These are phyloP conservation scores for Spiraea crenata DNA, from an alignment of 331 rosid species.

Conservation along the genomic window DNA sequence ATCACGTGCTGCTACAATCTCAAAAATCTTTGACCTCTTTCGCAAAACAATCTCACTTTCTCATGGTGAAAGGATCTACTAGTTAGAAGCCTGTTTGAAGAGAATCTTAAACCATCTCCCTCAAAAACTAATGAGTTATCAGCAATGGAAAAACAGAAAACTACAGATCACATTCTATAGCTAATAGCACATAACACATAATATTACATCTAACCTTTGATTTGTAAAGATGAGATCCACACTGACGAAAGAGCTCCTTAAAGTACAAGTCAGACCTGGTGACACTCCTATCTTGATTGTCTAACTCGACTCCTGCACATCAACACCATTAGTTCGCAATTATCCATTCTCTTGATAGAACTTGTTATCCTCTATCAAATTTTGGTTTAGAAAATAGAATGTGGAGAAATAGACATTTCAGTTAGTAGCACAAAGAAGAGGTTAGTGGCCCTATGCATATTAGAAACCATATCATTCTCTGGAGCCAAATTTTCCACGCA, in stretches of 20 bases:
- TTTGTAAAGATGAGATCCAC: constrained; percentile 72
- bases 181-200: neutral
- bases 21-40: constrained; percentile 89
- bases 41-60: constrained; percentile 34
- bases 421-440: constrained; percentile 54
- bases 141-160: too few species aligned
- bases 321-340: neutral
- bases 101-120: too few species aligned
- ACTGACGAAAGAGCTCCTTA: constrained; percentile 67
- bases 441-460: constrained; percentile 62
- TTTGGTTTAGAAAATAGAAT: neutral
- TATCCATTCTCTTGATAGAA: neutral
- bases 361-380: neutral
- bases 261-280: constrained; percentile 82
- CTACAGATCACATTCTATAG: neutral
- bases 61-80: neutral
- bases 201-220: constrained; percentile 51
- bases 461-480: constrained; percentile 48
- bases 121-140: too few species aligned
- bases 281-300: constrained; percentile 76
- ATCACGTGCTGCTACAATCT: constrained; percentile 93
- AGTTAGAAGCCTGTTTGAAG: too few species aligned
- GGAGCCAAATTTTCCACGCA: constrained; percentile 73
- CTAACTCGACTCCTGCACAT: constrained; percentile 73
- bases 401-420: neutral